Evolutionary conservation across 1,284 basidiomycete species (phyloP), one percentile per base, ranked within the genome.

Genomic region (Tilletia indica): DNA sequence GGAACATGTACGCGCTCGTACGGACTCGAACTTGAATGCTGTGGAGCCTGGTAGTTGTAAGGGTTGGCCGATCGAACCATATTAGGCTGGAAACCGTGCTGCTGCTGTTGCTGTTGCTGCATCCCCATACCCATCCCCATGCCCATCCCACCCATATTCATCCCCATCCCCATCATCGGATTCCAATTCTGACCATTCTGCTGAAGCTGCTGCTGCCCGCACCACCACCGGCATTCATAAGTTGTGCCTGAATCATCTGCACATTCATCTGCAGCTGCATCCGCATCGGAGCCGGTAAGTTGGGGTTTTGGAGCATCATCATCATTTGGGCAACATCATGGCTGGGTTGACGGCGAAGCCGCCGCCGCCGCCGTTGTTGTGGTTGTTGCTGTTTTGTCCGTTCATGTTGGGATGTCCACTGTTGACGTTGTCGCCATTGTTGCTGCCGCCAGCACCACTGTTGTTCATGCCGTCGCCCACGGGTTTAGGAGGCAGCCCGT

Each of bases 201-300:
- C 25, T 31, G 25, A 31, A 31, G 25, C 58, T 69, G 72, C 58
- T 69, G 72, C 71, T 72, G 51, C 67, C 68, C 1, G 71, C 67
- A 25, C 47, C 48, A 54, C 67, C 25, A 47, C 67, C 42, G 45
- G 42, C 56, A 39, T 54, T 34, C 54, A 71, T 79, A 38, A 80
- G 80, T 36, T 78, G 76, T 61, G 78, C 77, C 67, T 81, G 82
- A 71, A 81, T 76, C 71, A 82, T 77, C 56, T 82, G 81, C 63
- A 83, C 61, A 66, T 83, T 81, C 80, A 82, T 83, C 72, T 83
- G 82, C 31, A 81, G 72, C 71, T 82, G 80, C 78, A 82, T 81
- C 31, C 80, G 75, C 79, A 83, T 79, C 54, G 80, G 80, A 19
- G 79, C 78, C 11, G 82, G 81, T 38, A 83, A 71, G 31, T 77